phyloP scores from a whole-genome alignment of 495 filamentous ascomycete genomes.

The Xylaria telfairii region DNA sequence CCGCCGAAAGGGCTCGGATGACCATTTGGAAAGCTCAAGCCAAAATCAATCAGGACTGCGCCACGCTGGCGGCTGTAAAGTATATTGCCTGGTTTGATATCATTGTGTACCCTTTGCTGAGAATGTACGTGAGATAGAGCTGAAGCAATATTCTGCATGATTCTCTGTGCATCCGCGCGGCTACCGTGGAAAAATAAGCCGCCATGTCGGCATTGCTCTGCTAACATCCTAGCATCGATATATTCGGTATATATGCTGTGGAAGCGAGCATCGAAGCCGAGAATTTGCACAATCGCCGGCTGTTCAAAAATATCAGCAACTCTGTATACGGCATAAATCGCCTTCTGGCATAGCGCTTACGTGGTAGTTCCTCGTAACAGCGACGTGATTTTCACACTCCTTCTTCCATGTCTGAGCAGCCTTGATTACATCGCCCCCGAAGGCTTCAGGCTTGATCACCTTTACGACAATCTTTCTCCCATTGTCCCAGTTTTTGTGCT shows the following conservation, averaged over 20 bases:
- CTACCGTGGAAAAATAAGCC: not conserved
- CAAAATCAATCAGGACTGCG: conserved; percentile 14
- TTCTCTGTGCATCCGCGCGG: not conserved
- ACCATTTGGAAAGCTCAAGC: not conserved
- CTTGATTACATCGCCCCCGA: not conserved
- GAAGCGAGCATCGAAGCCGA: conserved; percentile 17
- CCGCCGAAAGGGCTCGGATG: not conserved
- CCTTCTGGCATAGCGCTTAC: not conserved
- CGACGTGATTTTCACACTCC: not conserved
- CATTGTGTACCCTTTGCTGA: not conserved
- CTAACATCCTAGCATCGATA: not conserved
- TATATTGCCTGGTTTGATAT: conserved; percentile 17
- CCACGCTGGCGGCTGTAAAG: not conserved
- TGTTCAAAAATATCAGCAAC: not conserved
- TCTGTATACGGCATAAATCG: not conserved
- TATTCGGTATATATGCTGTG: conserved; percentile 8
- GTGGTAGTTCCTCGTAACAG: not conserved
- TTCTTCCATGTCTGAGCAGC: not conserved
- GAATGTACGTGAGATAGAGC: not conserved
- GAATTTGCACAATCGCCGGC: not conserved
- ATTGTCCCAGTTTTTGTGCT: not conserved
- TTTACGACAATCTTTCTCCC: not conserved
- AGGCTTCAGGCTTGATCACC: not conserved
- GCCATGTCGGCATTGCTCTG: too few species aligned
- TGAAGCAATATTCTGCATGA: conserved; percentile 6